Evolutionary conservation across 345 rosid genomes (phyloP), one percentile per base, ranked within the genome.

Genomic region (Kernera saxatilis): DNA sequence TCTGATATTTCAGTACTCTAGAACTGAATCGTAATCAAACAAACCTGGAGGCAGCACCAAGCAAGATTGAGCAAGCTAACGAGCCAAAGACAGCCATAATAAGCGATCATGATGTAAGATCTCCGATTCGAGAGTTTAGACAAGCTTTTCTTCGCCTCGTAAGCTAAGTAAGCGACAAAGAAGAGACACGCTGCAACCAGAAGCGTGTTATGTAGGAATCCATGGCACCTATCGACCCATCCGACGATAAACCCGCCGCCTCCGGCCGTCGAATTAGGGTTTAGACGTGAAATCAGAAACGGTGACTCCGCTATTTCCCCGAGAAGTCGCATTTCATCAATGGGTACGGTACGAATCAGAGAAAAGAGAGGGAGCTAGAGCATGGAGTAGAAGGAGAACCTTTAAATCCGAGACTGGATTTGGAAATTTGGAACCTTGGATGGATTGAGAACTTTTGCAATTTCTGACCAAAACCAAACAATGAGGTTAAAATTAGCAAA

Each of bases 21-120:
- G 4, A 30, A 1, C 35, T n/a, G 39, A 43, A 43, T 23, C 2
- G 15, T 14, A 33, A 41, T 25, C 10, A 40, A 50, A 72, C 75
- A 57, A 76, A 92, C 98, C 98, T 92, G 96, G 46, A 86, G 70
- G 65, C 67, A 84, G 61, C 92, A 91, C 98, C 97, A 93, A 67
- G 78, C 79, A 66, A 93, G 90, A 71, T 91, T 93, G 76, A 89
- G 96, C 91, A 85, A 79, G 86, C 91, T 89, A 75, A 85, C 87
- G 54, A 93, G 82, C 97, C 98, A 89, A 70, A 91, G 91, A 69
- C 84, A 82, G 1, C 82, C 91, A 53, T 89, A 93, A 65, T 91
- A 93, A 8, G 90, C 82, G n/a, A 83, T 85, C 90, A 93, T 91
- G 59, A 93, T 84, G 63, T 83, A 67, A 1, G 97, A 93, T 79